phyloP scores from a whole-genome alignment of 2,329 filamentous ascomycete species.

The Knufia fluminis region DNA sequence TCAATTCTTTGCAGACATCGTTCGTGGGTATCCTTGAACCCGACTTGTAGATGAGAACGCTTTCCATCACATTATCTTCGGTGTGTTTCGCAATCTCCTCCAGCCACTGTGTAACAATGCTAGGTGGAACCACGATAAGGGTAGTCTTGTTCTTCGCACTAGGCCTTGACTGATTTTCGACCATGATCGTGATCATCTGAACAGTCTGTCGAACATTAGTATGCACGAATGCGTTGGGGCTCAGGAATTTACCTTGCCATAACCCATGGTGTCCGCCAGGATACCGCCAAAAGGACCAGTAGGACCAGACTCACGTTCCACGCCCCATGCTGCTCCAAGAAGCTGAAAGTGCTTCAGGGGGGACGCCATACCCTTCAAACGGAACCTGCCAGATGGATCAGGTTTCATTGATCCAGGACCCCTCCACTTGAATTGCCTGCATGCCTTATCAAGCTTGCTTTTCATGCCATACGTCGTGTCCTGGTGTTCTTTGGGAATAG shows the following conservation, averaged over 20 bases:
- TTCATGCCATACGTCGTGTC: constrained; percentile 23
- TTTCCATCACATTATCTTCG: constrained; percentile 19
- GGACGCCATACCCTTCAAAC: constrained; percentile 26
- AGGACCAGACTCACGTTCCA: constrained; percentile 15
- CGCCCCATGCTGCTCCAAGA: constrained; percentile 19
- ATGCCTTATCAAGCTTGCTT: constrained; percentile 22
- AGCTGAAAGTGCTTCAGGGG: constrained; percentile 30
- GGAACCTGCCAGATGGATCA: constrained; percentile 28
- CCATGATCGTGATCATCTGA: constrained; percentile 27
- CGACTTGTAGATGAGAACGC: constrained; percentile 24
- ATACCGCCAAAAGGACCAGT: constrained; percentile 28
- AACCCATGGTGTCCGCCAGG: constrained; percentile 34
- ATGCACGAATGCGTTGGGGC: too few relatives aligned
- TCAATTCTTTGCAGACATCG: constrained; percentile 19
- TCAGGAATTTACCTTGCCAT: constrained; percentile 35
- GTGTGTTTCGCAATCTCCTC: constrained; percentile 28
- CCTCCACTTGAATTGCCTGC: constrained; percentile 23
- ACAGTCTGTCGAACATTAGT: constrained; percentile 5
- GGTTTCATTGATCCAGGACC: constrained; percentile 18
- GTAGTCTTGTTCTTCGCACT: constrained; percentile 25
- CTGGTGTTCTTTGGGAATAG: constrained; percentile 25
- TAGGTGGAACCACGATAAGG: constrained; percentile 30
- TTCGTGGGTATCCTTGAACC: constrained; percentile 17
- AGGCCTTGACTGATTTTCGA: constrained; percentile 25
- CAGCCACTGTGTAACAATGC: constrained; percentile 29